Base-by-base conservation (phyloP, 495 filamentous ascomycete species). In the Echria macrotheca region DNA sequence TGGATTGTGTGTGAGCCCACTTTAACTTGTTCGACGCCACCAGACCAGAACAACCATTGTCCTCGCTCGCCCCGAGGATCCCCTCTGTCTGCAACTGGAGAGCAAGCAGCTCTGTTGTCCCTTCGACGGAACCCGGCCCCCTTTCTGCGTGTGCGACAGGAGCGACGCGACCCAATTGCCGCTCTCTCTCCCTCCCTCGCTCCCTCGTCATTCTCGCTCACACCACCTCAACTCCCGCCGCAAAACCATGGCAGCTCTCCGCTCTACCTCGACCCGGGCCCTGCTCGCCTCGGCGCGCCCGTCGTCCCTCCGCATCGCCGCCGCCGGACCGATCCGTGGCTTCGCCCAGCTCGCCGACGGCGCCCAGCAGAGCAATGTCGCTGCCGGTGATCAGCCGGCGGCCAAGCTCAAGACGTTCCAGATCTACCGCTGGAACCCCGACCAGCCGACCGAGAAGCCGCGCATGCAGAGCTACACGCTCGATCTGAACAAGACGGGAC, bases 401-500 rank as follows among this genome's bases (percentile, higher is more conserved):
- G 39, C 58, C 32, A 59, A 59, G 29, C 59, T 85, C 67, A 97
- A 96, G 81, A 89, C 87, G 49, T 98, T 98, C 82, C 86, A 96
- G 69, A 82, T 98, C 80, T 98, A 98, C 82, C 85, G 93, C 59
- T 98, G 93, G 93, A 94, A 94, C 65, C 93, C 93, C 32, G 93
- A 97, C 65, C 73, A 79, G 51, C 93, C 93, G 23, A 78, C 79
- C 64, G 79, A 84, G 73, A 98, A 98, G 81, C 91, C 93, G 31
- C 78, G 73, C 66, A 95, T 98, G 91, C 89, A 96, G 77, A 79
- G 74, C 52, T 98, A 96, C 71, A 84, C 87, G 15, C 73, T 98
- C 54, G 93, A 98, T 61, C 72, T 98, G 53, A 96, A 96, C 74
- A 95, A 95, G 84, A 98, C 93, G 38, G 93, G 93, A 6, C 93